Base-by-base conservation (phyloP, 164 flowering plant species). In the Aristolochia californica region DNA sequence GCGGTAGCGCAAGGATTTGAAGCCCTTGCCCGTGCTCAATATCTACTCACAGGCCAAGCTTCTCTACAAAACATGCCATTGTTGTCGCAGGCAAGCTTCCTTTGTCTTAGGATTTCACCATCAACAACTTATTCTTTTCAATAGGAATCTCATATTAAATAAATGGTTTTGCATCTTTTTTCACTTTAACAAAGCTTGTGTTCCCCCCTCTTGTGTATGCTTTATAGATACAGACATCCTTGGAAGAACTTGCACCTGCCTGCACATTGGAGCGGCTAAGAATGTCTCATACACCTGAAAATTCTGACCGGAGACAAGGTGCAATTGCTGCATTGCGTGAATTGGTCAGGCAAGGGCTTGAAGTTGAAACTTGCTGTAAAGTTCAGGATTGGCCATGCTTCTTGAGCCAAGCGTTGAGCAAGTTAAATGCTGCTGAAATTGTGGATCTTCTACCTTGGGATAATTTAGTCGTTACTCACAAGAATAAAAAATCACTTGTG, bases 211-310 rank as follows among this genome's bases (percentile, higher is more conserved):
- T 27, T 27, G 10, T 20, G 28, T 54, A 14, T 27, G 40, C 20
- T 13, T 69, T 76, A 53, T 57, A 93, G 99, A 89, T 93, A 66
- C 96, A 93, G 78, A 95, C 87, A 68, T 87, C 97, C 30, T 65
- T 93, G 82, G 99, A 89, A 74, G 93, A 83, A 74, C 88, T 87
- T 69, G 96, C 96, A 55, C 97, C 99, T 74, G 90, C 89, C 64
- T 93, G 97, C 78, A 83, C 95, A 23, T 71, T 93, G 83, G 97
- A 93, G 71, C 62, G 87, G 52, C 68, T 93, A 40, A 85, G 83
- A 59, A 64, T 85, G 88, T 82, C 96, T 69, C 76, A 64, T 60
- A 71, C 78, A 45, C 88, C 94, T 58, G 91, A 83, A 81, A 85
- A 85, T 79, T 83, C 90, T 68, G 97, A 87, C 70, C 71, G 97